phyloP scores from a whole-genome alignment of 371 early-diverging fungal species.

The Rhizopus delemar region DNA sequence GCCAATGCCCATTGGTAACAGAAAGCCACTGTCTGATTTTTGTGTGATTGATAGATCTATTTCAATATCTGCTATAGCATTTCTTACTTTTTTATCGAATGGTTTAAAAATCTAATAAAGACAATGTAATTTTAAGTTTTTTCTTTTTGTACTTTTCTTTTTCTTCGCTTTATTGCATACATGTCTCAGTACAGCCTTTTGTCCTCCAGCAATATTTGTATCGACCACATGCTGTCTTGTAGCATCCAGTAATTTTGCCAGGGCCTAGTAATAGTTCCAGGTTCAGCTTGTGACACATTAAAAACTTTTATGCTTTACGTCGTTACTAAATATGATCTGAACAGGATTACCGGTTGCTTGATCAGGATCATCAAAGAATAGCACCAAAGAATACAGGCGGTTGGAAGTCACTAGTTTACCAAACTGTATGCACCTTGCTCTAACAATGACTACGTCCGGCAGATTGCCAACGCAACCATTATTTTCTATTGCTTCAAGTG shows the following conservation, averaged over 20 bases:
- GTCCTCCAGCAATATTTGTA: background rate
- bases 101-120: constrained; percentile 2
- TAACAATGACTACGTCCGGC: constrained; percentile 13
- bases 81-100: constrained; percentile 4
- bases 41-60: background rate
- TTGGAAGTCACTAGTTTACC: background rate
- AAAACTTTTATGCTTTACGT: background rate
- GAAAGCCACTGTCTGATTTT: background rate
- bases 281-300: background rate
- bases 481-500: constrained; percentile 5
- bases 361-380: constrained; percentile 10
- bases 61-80: background rate
- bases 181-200: background rate
- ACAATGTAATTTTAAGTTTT: background rate
- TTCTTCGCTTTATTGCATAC: background rate
- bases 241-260: background rate
- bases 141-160: background rate
- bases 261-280: background rate
- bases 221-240: constrained; percentile 2
- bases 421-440: constrained; percentile 6
- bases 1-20: constrained; percentile 1
- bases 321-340: constrained; percentile 8
- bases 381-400: constrained; percentile 7
- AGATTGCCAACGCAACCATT: background rate
- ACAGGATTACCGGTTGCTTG: background rate